Base-by-base conservation (phyloP, 2,329 filamentous ascomycete species). In the Phyllosticta capitalensis region DNA sequence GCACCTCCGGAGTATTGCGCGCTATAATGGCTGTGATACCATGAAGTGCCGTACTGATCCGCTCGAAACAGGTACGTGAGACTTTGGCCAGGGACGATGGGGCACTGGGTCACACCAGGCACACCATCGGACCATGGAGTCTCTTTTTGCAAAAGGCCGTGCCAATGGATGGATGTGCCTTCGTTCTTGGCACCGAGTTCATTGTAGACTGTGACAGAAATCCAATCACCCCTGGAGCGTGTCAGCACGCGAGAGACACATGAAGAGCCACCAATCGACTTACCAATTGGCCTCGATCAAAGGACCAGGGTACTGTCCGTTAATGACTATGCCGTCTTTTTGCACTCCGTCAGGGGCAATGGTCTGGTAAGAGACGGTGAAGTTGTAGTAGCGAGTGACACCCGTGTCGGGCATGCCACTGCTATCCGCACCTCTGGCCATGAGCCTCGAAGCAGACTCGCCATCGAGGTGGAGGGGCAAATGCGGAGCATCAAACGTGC, bases 101-200 rank as follows among this genome's bases (percentile, higher is more conserved):
- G 72, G 55, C 71, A 74, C 55, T 73, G 70, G 26, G 61, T 59
- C 28, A 72, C 66, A 10, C 68, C 67, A 3, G 71, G 69, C 1
- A 73, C 71, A 59, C 71, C 71, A 59, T 73, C 71, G 57, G 68
- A 71, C 68, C 68, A 72, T 9, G 68, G 65, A 21, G 68, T 71
- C n/a, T 65, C 63, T 17, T 63, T 64, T 45, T 73, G 71, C 24
- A 70, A 59, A 17, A 73, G 60, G 51, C 71, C 70, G 52, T 72
- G 69, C 50, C 68, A 69, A 56, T 74, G 71, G 19, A 74, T 56
- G 1, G 70, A 51, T 12, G 71, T 73, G 9, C 71, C 71, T 54
- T 73, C 70, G 38, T 68, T 63, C 2, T 66, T 67, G 1, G 10
- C 38, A 20, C 58, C 58, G 5, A 70, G 58, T 9, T 67, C 66